Evolutionary conservation across 2,329 filamentous ascomycete genomes (phyloP).

Genomic region (Monosporascus sp.): DNA sequence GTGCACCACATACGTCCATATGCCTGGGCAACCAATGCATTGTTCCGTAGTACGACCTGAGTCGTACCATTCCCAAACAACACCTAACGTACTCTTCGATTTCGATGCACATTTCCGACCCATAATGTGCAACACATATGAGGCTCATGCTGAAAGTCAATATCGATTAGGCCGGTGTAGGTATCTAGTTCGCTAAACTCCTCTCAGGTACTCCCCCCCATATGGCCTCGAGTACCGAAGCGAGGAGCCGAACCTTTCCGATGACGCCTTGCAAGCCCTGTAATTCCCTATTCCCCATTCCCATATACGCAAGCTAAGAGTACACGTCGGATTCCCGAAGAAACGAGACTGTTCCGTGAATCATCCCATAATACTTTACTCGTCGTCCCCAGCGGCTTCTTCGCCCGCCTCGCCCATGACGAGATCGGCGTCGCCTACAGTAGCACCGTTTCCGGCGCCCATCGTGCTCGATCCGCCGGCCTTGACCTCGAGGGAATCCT

Average conservation of each 20-base stretch:
- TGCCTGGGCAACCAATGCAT: too few relatives aligned
- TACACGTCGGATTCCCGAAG: not conserved
- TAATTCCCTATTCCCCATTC: too few relatives aligned
- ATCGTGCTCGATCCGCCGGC: not conserved
- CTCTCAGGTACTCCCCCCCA: not conserved
- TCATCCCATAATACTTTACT: conserved; percentile 1
- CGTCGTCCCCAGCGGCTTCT: conserved; percentile 6
- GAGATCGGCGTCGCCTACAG: conserved; percentile 3
- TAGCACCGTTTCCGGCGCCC: not conserved
- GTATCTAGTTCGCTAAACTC: not conserved
- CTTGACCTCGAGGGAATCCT: conserved; percentile 1
- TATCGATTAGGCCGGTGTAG: not conserved
- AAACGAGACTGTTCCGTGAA: not conserved
- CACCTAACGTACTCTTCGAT: too few relatives aligned
- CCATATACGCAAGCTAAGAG: not conserved
- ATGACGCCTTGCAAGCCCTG: not conserved
- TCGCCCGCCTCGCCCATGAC: conserved; percentile 11
- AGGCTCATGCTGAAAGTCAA: not conserved
- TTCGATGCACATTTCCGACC: too few relatives aligned
- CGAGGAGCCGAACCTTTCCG: not conserved
- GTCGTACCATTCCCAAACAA: too few relatives aligned
- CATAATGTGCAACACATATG: too few relatives aligned
- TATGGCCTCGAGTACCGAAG: not conserved
- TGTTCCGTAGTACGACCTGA: too few relatives aligned
- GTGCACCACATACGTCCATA: too few relatives aligned